Conservation (phyloP, 2,329 filamentous ascomycete species). For the Ascochyta koolunga region DNA sequence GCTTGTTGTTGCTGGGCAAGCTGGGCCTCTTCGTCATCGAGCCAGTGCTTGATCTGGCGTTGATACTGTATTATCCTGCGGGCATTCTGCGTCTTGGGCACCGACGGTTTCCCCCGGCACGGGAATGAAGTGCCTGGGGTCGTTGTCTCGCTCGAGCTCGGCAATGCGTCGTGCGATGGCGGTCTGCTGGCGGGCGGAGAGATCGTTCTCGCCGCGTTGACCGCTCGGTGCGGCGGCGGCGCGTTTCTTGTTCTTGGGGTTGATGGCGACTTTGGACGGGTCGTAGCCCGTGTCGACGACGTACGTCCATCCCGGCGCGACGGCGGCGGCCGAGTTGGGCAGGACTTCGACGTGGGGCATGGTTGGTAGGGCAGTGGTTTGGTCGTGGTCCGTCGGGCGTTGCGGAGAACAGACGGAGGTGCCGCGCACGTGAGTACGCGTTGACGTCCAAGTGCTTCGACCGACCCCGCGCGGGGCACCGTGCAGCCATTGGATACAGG, state of each 20-base stretch:
- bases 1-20: slow-evolving; percentile 56
- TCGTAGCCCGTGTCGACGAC: slow-evolving; percentile 75
- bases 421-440: slow-evolving; percentile 14
- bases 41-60: slow-evolving; percentile 82
- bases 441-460: background rate
- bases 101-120: slow-evolving; percentile 40
- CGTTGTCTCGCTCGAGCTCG: slow-evolving; percentile 78
- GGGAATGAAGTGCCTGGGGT: slow-evolving; percentile 55
- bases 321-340: slow-evolving; percentile 68
- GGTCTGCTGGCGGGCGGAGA: slow-evolving; percentile 80
- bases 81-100: slow-evolving; percentile 64
- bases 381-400: background rate
- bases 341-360: slow-evolving; percentile 83
- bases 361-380: slow-evolving; percentile 9
- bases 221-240: slow-evolving; percentile 54
- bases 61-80: slow-evolving; percentile 79
- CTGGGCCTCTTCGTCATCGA: slow-evolving; percentile 77
- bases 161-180: slow-evolving; percentile 82
- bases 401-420: slow-evolving; percentile 12
- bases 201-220: slow-evolving; percentile 59
- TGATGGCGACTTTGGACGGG: slow-evolving; percentile 60
- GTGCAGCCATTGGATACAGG: too few relatives aligned
- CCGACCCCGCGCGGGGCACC: slow-evolving; percentile 6
- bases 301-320: slow-evolving; percentile 89
- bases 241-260: slow-evolving; percentile 68